Percentiles rank a stretch among this genome's conserved stretches.
These are phyloP conservation scores for Neurospora pannonica DNA, from an alignment of 495 filamentous ascomycete species.

Conservation along the genomic window DNA sequence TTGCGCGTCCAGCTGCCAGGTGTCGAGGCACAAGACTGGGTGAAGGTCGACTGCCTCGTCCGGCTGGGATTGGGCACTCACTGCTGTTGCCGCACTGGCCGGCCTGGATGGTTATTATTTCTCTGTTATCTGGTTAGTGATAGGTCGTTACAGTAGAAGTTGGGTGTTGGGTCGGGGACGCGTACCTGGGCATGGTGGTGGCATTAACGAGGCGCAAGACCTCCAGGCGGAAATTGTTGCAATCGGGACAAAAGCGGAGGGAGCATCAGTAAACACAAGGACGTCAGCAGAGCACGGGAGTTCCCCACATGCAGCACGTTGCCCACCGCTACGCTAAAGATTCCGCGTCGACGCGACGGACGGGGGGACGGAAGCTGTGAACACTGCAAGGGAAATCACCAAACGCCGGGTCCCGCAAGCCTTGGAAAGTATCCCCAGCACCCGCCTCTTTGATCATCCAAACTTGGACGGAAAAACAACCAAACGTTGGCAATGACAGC, in stretches of 20 bases:
- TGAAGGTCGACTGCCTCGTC: background rate
- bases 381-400: background rate
- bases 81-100: conserved; percentile 99
- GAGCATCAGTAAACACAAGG: background rate
- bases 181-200: conserved; percentile 42
- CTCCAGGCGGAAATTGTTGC: background rate
- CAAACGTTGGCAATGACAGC: background rate
- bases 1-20: background rate
- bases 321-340: background rate
- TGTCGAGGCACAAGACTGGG: background rate
- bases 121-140: conserved; percentile 42
- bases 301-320: background rate
- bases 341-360: background rate
- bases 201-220: conserved; percentile 15
- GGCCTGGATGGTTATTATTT: conserved; percentile 98
- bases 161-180: background rate
- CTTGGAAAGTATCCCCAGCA: background rate
- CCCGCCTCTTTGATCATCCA: background rate
- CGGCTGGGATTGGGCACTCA: conserved; percentile 37
- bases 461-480: background rate
- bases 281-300: background rate
- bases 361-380: background rate
- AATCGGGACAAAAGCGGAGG: background rate
- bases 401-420: background rate
- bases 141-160: background rate